Conservation (phyloP, 2,329 filamentous ascomycete species). For the Lasiodiplodia sp. region DNA sequence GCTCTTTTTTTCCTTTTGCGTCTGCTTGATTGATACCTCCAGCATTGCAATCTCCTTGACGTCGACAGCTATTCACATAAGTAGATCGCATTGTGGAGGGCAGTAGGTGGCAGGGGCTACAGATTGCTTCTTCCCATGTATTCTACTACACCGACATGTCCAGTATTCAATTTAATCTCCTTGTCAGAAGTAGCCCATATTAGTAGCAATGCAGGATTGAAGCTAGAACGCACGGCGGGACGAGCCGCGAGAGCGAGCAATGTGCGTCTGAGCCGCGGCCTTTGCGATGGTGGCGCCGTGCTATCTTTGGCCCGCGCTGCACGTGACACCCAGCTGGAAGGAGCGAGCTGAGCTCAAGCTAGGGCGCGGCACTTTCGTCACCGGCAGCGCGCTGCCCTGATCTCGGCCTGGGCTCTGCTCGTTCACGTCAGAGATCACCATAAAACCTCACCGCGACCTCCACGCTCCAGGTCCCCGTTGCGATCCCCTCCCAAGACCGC, state of each 20-base stretch:
- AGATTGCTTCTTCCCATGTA: slow-evolving; percentile 49
- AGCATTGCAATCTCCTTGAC: slow-evolving; percentile 50
- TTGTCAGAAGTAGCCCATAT: slow-evolving; percentile 32
- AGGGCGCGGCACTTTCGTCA: slow-evolving; percentile 29
- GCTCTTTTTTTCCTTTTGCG: slow-evolving; percentile 42
- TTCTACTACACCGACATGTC: slow-evolving; percentile 43
- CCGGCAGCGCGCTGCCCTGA: slow-evolving; percentile 25
- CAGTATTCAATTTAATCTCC: slow-evolving; percentile 48
- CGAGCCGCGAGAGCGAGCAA: slow-evolving; percentile 7
- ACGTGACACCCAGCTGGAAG: slow-evolving; percentile 5
- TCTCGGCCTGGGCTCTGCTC: slow-evolving; percentile 22
- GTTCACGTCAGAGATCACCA: slow-evolving; percentile 29
- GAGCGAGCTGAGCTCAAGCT: slow-evolving; percentile 20
- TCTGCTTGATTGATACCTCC: slow-evolving; percentile 54
- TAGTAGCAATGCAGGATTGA: slow-evolving; percentile 25
- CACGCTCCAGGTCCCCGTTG: slow-evolving; percentile 1
- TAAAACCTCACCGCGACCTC: slow-evolving; percentile 24
- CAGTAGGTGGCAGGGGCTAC: slow-evolving; percentile 38
- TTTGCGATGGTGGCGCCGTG: background rate
- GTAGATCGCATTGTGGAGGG: slow-evolving; percentile 34
- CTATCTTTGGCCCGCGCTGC: slow-evolving; percentile 19
- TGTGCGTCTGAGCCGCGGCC: background rate
- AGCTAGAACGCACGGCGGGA: slow-evolving; percentile 20
- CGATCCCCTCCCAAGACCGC: slow-evolving; percentile 7
- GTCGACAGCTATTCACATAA: slow-evolving; percentile 32